phyloP scores from a whole-genome alignment of 2,329 filamentous ascomycete species.

The Conoideocrella luteorostrata region DNA sequence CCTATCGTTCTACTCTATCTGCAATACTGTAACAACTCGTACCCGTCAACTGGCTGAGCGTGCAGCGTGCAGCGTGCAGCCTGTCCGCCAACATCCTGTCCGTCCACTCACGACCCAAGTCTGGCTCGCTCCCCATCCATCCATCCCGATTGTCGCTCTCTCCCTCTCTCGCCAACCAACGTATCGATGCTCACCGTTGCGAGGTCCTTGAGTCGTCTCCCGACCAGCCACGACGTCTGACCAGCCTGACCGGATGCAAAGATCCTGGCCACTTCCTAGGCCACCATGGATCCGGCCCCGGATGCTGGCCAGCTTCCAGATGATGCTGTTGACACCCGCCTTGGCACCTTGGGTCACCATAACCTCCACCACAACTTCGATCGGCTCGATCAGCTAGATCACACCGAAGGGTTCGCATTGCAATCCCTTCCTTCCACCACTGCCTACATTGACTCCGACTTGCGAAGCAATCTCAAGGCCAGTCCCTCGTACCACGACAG shows the following conservation, averaged over 20 bases:
- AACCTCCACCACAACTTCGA: conserved; percentile 21
- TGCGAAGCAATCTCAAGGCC: conserved; percentile 8
- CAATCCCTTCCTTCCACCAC: conserved; percentile 1
- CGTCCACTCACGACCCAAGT: conserved; percentile 3
- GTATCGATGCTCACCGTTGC: conserved; percentile 41
- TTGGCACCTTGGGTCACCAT: conserved; percentile 15
- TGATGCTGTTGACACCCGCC: conserved; percentile 10
- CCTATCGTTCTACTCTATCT: conserved; percentile 5
- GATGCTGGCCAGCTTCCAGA: conserved; percentile 19
- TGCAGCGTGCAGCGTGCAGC: too few relatives aligned
- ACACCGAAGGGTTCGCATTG: conserved; percentile 9
- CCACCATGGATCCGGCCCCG: conserved; percentile 23
- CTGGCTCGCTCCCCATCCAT: conserved; percentile 1
- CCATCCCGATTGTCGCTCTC: conserved; percentile 1
- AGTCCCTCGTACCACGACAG: conserved; percentile 12
- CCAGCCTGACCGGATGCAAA: conserved; percentile 37
- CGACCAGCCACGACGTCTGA: conserved; percentile 35
- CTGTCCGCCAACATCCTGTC: conserved; percentile 1
- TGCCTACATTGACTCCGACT: not conserved
- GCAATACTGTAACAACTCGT: too few relatives aligned
- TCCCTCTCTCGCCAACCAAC: conserved; percentile 25
- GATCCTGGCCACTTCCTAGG: conserved; percentile 30
- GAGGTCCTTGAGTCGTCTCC: conserved; percentile 34
- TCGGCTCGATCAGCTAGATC: conserved; percentile 19
- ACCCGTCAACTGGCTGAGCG: not conserved